phyloP scores from a whole-genome alignment of 2,329 filamentous ascomycete genomes.

The Venturia effusa region DNA sequence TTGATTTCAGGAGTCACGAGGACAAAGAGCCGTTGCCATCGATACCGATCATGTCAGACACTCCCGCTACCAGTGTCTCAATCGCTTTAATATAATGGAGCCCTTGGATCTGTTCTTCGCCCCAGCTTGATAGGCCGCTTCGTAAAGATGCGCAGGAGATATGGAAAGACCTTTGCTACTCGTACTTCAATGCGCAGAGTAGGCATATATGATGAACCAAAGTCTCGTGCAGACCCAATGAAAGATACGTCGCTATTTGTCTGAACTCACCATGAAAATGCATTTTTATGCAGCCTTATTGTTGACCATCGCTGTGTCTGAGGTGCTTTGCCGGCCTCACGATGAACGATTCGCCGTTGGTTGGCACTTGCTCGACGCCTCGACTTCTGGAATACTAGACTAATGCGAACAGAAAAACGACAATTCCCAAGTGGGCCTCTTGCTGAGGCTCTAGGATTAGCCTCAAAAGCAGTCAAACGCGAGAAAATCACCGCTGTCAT shows the following conservation, averaged over 20 bases:
- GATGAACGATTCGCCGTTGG: background rate
- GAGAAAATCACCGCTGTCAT: constrained; percentile 1
- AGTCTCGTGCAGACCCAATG: background rate
- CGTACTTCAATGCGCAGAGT: background rate
- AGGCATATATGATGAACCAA: background rate
- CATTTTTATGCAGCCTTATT: background rate
- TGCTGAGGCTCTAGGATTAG: background rate
- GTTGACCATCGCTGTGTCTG: background rate
- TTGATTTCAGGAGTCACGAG: no score
- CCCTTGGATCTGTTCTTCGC: background rate
- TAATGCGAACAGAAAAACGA: background rate
- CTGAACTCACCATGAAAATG: background rate
- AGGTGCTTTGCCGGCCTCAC: background rate
- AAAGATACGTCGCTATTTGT: no score
- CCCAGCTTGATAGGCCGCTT: background rate
- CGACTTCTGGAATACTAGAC: background rate
- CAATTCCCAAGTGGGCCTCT: background rate
- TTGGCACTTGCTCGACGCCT: background rate
- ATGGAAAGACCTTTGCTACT: background rate
- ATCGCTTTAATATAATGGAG: background rate
- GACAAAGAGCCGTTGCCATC: background rate
- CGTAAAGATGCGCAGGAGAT: background rate
- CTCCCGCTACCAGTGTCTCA: background rate
- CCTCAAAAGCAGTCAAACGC: background rate
- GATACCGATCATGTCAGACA: background rate